These are phyloP conservation scores for Amesomyces nigricolor DNA, from an alignment of 2,329 filamentous ascomycete genomes.

Conservation along the genomic window DNA sequence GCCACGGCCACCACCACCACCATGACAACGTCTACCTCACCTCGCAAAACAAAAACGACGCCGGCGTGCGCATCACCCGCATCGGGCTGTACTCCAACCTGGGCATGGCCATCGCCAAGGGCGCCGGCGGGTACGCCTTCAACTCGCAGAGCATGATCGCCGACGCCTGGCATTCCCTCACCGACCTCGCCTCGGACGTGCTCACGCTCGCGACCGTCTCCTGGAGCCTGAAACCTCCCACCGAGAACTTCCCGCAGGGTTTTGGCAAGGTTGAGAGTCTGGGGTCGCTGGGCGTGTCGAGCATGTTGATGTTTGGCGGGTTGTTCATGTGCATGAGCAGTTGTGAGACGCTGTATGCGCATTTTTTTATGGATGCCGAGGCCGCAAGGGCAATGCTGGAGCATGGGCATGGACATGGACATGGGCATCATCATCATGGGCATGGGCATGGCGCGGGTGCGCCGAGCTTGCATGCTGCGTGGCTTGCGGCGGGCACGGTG, in stretches of 20 bases:
- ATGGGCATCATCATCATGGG: conserved; percentile 59
- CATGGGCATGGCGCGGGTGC: conserved; percentile 46
- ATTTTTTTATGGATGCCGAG: conserved; percentile 62
- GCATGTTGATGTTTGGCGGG: conserved; percentile 82
- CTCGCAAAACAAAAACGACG: conserved; percentile 80
- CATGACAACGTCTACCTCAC: conserved; percentile 81
- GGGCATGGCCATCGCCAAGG: conserved; percentile 90
- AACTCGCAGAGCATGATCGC: conserved; percentile 90
- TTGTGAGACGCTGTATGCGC: conserved; percentile 61
- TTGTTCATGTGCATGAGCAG: conserved; percentile 86
- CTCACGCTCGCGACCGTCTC: conserved; percentile 92
- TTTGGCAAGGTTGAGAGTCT: conserved; percentile 98
- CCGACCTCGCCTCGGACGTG: conserved; percentile 90
- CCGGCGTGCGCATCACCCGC: conserved; percentile 86
- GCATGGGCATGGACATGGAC: conserved; percentile 56
- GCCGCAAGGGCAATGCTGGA: conserved; percentile 48
- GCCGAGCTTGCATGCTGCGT: conserved; percentile 89
- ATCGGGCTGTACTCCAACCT: conserved; percentile 86
- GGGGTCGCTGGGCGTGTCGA: conserved; percentile 86
- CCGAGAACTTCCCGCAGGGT: conserved; percentile 76
- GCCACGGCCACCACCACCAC: conserved; percentile 62
- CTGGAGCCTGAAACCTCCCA: conserved; percentile 82
- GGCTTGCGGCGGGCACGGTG: conserved; percentile 87
- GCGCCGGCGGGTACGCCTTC: conserved; percentile 86
- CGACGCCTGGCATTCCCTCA: conserved; percentile 92